These are phyloP conservation scores for Asterochloris sp. DNA, from an alignment of 139 green algal species.

Conservation along the genomic window DNA sequence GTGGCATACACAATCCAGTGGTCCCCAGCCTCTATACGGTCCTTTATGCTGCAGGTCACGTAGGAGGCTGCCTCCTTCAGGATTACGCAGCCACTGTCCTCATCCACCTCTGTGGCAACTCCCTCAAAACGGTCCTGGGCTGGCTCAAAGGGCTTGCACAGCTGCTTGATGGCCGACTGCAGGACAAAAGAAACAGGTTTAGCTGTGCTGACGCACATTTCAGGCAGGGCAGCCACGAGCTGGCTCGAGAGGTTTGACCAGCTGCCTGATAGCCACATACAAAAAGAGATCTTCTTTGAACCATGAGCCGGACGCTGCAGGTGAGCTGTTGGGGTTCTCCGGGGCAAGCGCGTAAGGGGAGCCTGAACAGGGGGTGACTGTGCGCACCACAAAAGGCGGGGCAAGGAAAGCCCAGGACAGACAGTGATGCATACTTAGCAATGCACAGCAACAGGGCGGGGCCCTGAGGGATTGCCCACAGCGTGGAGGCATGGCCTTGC, in stretches of 20 bases:
- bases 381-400: neutral
- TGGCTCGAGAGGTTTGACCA: neutral
- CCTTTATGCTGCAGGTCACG: conserved; percentile 64
- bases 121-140: conserved; percentile 82
- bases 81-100: conserved; percentile 45
- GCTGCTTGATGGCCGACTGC: conserved; percentile 55
- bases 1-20: conserved; percentile 79
- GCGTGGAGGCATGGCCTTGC: neutral
- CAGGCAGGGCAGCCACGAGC: neutral
- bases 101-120: conserved; percentile 44
- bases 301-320: too few relatives aligned
- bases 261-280: neutral
- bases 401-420: neutral
- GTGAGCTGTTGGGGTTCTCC: too few relatives aligned
- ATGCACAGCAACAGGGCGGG: too few relatives aligned
- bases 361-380: neutral
- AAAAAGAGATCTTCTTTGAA: neutral
- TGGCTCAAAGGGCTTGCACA: conserved; percentile 80
- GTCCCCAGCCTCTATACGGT: conserved; percentile 81
- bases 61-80: conserved; percentile 49
- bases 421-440: too few relatives aligned
- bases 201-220: neutral
- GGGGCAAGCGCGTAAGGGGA: too few relatives aligned
- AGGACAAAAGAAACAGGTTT: neutral
- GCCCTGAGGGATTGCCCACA: too few relatives aligned